Base-by-base conservation (phyloP, 2,329 filamentous ascomycete genomes). In the Paraconiothyrium brasiliense region DNA sequence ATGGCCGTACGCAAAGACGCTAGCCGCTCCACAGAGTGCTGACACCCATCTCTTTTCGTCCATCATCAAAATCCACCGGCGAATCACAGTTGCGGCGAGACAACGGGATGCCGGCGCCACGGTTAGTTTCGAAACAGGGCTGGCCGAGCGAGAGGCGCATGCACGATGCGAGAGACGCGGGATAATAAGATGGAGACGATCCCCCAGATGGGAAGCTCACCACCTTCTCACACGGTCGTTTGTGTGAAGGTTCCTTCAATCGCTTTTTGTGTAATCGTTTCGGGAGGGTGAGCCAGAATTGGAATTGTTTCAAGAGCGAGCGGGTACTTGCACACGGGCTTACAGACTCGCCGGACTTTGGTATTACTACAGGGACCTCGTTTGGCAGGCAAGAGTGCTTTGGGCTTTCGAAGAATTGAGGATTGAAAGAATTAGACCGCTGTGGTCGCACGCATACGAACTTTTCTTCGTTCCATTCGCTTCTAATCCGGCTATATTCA, bases 401-500 rank as follows among this genome's bases (percentile, higher is more conserved):
- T 41, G 22, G 20, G 20, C 4, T 13, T 14, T 39, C 20, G 39
- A 39, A 39, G 24, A 49, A 3, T 39, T 20, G 37, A 2, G n/a
- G 10, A n/a, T 37, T 47, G 8, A 10, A 35, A 24, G 43, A 16
- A 27, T 47, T 48, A n/a, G 20, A 48, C 11, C 1, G 22, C 30
- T 35, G 27, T 24, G 6, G 22, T 47, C 41, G 41, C 41, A n/a
- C 27, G 16, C 35, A 32, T 41, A 16, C 47, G 34, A 34, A 2
- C 43, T 43, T 34, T 32, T n/a, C 13, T 44, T 34, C 24, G 52
- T 44, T 32, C 30, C 27, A 30, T 32, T 39, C 52, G 46, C 34
- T 59, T 37, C 24, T 43, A 61, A 62, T 64, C 34, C 59, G 61
- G 58, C 58, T 66, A 61, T 58, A 58, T 55, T 20, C 58, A 56